Evolutionary conservation across 73 alveolate genomes (phyloP), one percentile per base, ranked within the genome.

Genomic region (Paraurostyla sp.): DNA sequence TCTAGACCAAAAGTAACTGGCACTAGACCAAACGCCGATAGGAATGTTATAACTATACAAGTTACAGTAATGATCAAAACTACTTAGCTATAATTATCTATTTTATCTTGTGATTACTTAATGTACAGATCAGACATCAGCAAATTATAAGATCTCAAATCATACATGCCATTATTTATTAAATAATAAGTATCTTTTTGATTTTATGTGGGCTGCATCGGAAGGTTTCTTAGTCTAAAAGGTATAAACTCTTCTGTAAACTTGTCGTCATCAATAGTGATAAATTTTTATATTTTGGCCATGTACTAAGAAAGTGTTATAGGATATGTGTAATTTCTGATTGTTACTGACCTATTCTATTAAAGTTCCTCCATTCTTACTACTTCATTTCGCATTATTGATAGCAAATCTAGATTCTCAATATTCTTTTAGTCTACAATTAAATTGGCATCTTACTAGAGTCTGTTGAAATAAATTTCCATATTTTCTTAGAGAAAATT

Each of bases 181-280:
- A 65, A 22, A 65, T 65, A 65, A 40, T 65, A 65, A 38, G 58
- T 22, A 23, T 65, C 82, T 65, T 65, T 65, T 6, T 65, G 60
- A 1, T 3, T 1, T 65, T 35, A 1, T 38, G 60, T 38, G 3
- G 82, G 82, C 6, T 65, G 35, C 35, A 38, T 38, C 18, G 46
- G 29, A 13, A 65, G 38, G 13, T 33, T 20, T 65, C 82, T 65
- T 35, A 65, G 38, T 40, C 58, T 7, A 40, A 65, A 65, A 6
- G 6, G 35, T 18, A 11, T 22, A 36, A 65, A 65, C 25, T 65
- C 56, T 1, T 22, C 23, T 40, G 3, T 20, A 4, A 38, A 18
- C 27, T 32, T 1, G 18, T 27, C 23, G 7, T 38, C 9, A 38
- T 33, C 35, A 3, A 65, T 38, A 22, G 68, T 73, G 25, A 73